Evolutionary conservation across 2,329 filamentous ascomycete genomes (phyloP).

Genomic region (Xenosphaeropsis pyriputrescens): DNA sequence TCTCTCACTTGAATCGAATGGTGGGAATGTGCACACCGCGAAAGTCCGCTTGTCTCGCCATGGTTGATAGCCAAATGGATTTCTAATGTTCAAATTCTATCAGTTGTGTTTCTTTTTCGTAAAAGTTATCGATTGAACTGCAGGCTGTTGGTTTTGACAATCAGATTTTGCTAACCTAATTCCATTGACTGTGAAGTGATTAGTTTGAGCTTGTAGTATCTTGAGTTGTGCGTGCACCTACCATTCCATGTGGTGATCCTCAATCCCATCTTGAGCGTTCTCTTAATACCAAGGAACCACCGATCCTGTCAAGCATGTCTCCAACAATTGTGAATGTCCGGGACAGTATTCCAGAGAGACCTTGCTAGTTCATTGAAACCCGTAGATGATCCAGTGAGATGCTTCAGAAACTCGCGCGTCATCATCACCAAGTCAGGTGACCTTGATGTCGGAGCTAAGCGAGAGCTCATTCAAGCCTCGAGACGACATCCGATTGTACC

Average conservation of each 20-base stretch:
- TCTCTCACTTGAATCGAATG: background rate
- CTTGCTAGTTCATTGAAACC: background rate
- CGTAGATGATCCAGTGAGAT: background rate
- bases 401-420: conserved; percentile 12
- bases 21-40: conserved; percentile 29
- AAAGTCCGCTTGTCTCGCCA: conserved; percentile 61
- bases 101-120: background rate
- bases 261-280: conserved; percentile 41
- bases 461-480: background rate
- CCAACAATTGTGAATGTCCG: background rate
- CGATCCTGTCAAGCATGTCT: background rate
- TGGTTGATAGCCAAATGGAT: conserved; percentile 74
- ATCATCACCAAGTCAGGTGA: conserved; percentile 15
- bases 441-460: background rate
- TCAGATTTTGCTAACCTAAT: conserved; percentile 39
- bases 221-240: conserved; percentile 21
- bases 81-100: conserved; percentile 28
- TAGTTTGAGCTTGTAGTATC: conserved; percentile 4
- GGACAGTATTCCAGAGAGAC: background rate
- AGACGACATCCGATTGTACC: conserved; percentile 3
- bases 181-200: conserved; percentile 48
- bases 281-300: background rate
- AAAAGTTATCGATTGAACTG: conserved; percentile 4
- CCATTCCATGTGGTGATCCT: conserved; percentile 83
- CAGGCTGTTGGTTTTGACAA: background rate